Base-by-base conservation (phyloP, 768 basidiomycete species). In the Terana coerulea region DNA sequence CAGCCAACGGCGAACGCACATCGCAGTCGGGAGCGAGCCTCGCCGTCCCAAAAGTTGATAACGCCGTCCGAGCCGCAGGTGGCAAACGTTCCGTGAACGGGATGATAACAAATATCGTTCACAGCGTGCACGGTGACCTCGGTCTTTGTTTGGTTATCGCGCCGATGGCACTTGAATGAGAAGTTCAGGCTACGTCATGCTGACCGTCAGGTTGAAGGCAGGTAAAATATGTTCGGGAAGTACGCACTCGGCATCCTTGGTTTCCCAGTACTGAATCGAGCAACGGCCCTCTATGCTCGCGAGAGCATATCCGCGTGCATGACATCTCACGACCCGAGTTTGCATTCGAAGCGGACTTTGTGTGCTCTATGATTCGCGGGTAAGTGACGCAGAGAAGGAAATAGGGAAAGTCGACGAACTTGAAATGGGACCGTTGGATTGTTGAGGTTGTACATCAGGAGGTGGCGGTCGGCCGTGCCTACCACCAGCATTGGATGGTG, bases 11-110 rank as follows among this genome's bases (percentile, higher is more conserved):
- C 37, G 19, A n/a, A 68, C 77, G 41, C 58, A 94, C 92, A 83
- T 72, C 94, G 95, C 71, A 98, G 78, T 33, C 94, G 84, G 5
- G 86, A 91, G 52, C 93, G 85, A 7, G 88, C 84, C 58, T 95
- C 88, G 69, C 91, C 92, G 69, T 95, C 93, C 93, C 93, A 95
- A 66, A 88, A 89, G 75, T 91, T 86, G 64, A 94, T 84, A 3
- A 84, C 84, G 17, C 91, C 91, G 57, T 94, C 91, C 34, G 87
- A 78, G 9, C 87, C 69, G 41, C 69, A 70, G 1, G 69, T 70
- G n/a, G 69, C 70, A 61, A 78, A 80, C 5, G 79, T 81, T 8
- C 75, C 78, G 57, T 78, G 70, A 11, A 72, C 67, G 28, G 74
- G 75, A 59, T 83, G 79, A 67, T 80, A 81, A 5, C 67, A 64